A percentile compares a stretch with the other conserved stretches of the same genome.
phyloP scores from a whole-genome alignment of 441 rosid genomes.

The Capsella rubella region DNA sequence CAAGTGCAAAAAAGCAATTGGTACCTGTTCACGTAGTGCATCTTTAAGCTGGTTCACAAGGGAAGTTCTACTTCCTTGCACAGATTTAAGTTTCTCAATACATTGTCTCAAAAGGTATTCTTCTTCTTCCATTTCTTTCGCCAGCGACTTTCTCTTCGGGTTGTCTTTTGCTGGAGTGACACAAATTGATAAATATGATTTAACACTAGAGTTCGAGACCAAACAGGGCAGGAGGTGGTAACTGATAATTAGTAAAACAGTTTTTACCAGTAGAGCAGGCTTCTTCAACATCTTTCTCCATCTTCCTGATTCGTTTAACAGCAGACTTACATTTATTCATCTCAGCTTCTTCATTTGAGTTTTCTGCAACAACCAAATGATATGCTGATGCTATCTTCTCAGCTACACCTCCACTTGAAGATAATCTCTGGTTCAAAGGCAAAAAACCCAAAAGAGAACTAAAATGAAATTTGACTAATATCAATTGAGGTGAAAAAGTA shows the following conservation, averaged over 20 bases:
- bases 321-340: conserved; percentile 84
- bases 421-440: conserved; percentile 62
- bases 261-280: conserved; percentile 66
- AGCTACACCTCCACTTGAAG: conserved; percentile 74
- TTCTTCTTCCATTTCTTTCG: conserved; percentile 73
- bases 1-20: conserved; percentile 15
- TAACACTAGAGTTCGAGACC: conserved; percentile 19
- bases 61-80: conserved; percentile 67
- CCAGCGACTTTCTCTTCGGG: conserved; percentile 62
- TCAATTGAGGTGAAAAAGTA: neutral
- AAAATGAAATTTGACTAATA: conserved; percentile 17
- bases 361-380: conserved; percentile 73
- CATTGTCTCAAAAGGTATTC: conserved; percentile 75
- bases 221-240: neutral
- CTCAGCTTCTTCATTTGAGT: conserved; percentile 77
- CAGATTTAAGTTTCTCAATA: conserved; percentile 78
- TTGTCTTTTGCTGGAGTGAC: conserved; percentile 59
- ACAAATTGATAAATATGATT: neutral
- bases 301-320: conserved; percentile 71
- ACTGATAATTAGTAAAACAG: neutral
- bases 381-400: conserved; percentile 94
- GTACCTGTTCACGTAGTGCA: conserved; percentile 82
- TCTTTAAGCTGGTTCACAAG: conserved; percentile 89
- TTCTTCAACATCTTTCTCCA: conserved; percentile 78
- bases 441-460: conserved; percentile 34